Base-by-base conservation (phyloP, 768 basidiomycete genomes). In the Tephrocybe sp. region DNA sequence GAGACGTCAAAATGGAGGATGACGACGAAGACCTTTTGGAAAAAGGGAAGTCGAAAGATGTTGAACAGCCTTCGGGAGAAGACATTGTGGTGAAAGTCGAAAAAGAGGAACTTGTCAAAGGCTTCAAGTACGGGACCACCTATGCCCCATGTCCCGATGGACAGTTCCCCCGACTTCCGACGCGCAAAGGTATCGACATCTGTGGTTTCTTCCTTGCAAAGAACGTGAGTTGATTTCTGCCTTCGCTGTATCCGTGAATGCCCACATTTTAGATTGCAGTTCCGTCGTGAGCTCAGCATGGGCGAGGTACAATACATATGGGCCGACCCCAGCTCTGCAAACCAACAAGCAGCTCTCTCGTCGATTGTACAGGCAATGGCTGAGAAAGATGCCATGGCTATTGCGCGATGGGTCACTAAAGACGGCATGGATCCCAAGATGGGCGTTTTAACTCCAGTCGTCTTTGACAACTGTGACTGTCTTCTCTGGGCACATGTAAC, bases 41-140 rank as follows among this genome's bases (percentile, higher is more conserved):
- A n/a, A 54, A 60, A 15, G 51, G 38, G 47, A 56, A 67, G 49
- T 24, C 1, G 26, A 37, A 60, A 9, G 62, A 62, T 13, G 49
- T 58, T 7, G 69, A 67, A 11, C 63, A 66, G 15, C 55, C 62
- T 19, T 52, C 59, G 30, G 62, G 69, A 32, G 60, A 65, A 19
- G 63, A 64, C 28, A 7, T 7, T 15, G 48, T 73, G 21, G 76
- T 80, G 59, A 79, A 77, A 52, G 80, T 90, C 5, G 85, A 89
- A 62, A 87, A 87, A 66, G 87, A 91, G 57, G 79, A 92, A 30
- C 81, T 94, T 7, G 74, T 91, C 19, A 71, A 76, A 55, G 92
- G 91, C 1, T 95, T 89, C 74, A 89, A 89, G 68, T 96, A 97
- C 60, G 95, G 95, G 16, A 79, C 91, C 2, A 87, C 89, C 1